Conservation (phyloP, 139 green algal genomes). For the Pseudopediastrum boryanum region DNA sequence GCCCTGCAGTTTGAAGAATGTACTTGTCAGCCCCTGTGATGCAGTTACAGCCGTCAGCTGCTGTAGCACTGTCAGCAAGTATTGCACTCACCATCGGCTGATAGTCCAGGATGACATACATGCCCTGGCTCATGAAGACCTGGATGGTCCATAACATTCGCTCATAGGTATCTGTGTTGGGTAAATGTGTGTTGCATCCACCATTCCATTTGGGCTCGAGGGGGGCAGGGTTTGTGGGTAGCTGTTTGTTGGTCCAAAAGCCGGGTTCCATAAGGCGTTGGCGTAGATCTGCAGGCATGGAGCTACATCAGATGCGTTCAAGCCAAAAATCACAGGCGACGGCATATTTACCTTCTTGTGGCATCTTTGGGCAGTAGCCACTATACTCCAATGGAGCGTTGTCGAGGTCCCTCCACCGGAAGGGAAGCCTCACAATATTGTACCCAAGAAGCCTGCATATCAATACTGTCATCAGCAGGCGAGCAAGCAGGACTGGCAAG, state of each 20-base stretch:
- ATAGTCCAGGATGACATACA: constrained; percentile 43
- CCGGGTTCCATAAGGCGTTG: constrained; percentile 17
- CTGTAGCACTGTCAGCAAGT: no score
- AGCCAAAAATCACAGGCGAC: no score
- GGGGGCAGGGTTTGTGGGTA: background rate
- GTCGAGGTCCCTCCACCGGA: constrained; percentile 24
- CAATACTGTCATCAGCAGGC: background rate
- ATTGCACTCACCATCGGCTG: constrained; percentile 33
- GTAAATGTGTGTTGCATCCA: constrained; percentile 28
- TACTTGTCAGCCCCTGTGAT: no score
- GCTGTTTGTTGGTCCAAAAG: constrained; percentile 5
- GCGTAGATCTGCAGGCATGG: constrained; percentile 25
- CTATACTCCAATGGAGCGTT: no score
- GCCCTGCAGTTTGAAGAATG: no score
- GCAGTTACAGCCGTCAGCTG: no score
- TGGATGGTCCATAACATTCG: constrained; percentile 27
- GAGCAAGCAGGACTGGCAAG: background rate
- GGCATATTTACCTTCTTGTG: no score
- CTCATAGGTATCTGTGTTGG: background rate
- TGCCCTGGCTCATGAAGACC: constrained; percentile 27
- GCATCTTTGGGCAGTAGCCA: no score
- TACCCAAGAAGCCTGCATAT: constrained; percentile 30
- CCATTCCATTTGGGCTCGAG: background rate
- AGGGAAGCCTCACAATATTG: constrained; percentile 34
- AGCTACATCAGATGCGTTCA: no score